Conservation (phyloP, 331 rosid species). For the Telfairia occidentalis region DNA sequence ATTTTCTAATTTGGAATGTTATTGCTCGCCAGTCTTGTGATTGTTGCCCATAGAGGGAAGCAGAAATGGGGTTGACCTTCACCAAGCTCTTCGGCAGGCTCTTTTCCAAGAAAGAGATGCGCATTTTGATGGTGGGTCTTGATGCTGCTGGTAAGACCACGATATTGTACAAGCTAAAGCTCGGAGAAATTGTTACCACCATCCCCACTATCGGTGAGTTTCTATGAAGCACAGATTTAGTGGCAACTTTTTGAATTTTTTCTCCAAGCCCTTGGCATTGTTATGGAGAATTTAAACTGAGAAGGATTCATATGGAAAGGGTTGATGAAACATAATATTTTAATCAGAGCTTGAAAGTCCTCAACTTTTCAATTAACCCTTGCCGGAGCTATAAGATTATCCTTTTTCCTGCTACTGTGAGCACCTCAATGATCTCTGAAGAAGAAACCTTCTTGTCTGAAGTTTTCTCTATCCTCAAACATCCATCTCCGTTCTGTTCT, state of each 20-base stretch:
- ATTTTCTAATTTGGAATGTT: background rate
- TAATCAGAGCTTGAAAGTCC: background rate
- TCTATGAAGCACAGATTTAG: background rate
- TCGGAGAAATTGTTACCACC: slow-evolving; percentile 8
- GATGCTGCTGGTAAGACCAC: slow-evolving; percentile 9
- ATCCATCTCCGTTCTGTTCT: background rate
- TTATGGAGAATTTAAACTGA: background rate
- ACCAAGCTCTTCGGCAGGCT: slow-evolving; percentile 17
- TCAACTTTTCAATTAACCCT: background rate
- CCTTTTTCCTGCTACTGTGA: background rate
- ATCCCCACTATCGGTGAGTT: slow-evolving; percentile 12
- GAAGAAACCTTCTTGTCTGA: background rate
- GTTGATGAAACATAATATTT: background rate
- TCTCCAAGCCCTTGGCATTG: background rate
- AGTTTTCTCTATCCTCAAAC: background rate
- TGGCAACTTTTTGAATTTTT: background rate
- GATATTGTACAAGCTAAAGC: background rate
- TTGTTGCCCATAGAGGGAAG: background rate
- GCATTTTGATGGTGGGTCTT: slow-evolving; percentile 18
- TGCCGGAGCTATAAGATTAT: background rate
- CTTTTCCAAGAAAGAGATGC: slow-evolving; percentile 17
- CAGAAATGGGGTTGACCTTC: slow-evolving; percentile 16
- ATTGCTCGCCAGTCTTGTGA: background rate
- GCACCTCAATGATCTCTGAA: background rate
- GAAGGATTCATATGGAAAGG: background rate